A percentile compares a stretch with the other conserved stretches of the same genome.
These are phyloP conservation scores for Chaetomiaceae sp. DNA, from an alignment of 2,329 filamentous ascomycete genomes.

Conservation along the genomic window DNA sequence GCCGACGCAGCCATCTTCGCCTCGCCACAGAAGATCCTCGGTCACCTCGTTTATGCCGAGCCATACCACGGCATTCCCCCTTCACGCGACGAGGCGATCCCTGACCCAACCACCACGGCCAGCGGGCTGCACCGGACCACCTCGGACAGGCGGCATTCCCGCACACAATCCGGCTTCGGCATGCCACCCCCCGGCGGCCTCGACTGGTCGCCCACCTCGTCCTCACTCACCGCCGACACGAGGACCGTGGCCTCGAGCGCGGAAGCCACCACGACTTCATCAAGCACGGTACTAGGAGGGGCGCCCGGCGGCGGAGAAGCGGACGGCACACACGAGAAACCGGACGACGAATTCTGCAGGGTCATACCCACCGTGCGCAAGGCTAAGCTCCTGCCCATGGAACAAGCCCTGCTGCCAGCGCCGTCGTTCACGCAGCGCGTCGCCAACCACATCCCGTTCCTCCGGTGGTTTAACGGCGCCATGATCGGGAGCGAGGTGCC, in stretches of 20 bases:
- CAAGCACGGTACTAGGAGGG: slow-evolving; percentile 41
- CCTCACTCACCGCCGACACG: slow-evolving; percentile 56
- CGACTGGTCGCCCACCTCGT: slow-evolving; percentile 38
- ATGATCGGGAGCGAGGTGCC: slow-evolving; percentile 76
- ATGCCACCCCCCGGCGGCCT: slow-evolving; percentile 23
- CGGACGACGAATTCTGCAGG: slow-evolving; percentile 49
- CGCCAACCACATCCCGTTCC: slow-evolving; percentile 61
- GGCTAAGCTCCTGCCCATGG: slow-evolving; percentile 61
- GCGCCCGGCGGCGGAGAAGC: slow-evolving; percentile 1
- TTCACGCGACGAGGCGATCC: slow-evolving; percentile 58
- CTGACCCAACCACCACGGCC: slow-evolving; percentile 42
- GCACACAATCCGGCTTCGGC: slow-evolving; percentile 20
- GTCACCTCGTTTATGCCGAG: slow-evolving; percentile 67
- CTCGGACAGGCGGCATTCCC: slow-evolving; percentile 5
- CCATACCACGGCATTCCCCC: slow-evolving; percentile 63
- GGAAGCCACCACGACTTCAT: slow-evolving; percentile 39
- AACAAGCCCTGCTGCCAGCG: slow-evolving; percentile 67
- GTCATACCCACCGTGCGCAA: slow-evolving; percentile 64
- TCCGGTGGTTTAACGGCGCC: slow-evolving; percentile 66
- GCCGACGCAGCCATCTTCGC: slow-evolving; percentile 65
- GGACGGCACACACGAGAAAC: slow-evolving; percentile 19
- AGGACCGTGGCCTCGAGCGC: slow-evolving; percentile 44
- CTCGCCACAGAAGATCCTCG: slow-evolving; percentile 68
- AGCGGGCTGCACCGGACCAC: slow-evolving; percentile 14
- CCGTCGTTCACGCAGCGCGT: slow-evolving; percentile 61